These are phyloP conservation scores for Volutella citrinella DNA, from an alignment of 2,329 filamentous ascomycete species.

Conservation along the genomic window DNA sequence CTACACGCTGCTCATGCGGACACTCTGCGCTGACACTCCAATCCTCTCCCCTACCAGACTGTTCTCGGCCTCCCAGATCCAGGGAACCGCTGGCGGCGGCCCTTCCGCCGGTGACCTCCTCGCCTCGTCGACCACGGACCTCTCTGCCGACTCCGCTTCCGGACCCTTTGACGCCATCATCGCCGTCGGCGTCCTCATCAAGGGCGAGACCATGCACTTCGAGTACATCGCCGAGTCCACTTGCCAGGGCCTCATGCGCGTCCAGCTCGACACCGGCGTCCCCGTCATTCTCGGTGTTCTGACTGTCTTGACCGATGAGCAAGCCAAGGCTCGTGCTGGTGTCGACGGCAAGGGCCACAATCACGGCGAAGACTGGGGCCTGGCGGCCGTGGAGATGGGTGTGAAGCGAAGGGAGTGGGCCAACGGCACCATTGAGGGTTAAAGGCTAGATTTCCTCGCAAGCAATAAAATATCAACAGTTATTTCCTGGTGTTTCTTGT, in stretches of 20 bases:
- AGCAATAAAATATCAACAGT: too few relatives aligned
- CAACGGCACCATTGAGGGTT: slow-evolving; percentile 59
- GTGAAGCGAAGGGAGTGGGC: slow-evolving; percentile 84
- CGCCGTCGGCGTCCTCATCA: slow-evolving; percentile 93
- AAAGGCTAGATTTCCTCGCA: too few relatives aligned
- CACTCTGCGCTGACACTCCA: slow-evolving; percentile 13
- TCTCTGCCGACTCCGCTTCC: slow-evolving; percentile 43
- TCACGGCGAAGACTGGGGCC: slow-evolving; percentile 95
- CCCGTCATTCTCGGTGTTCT: slow-evolving; percentile 91
- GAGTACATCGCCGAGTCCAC: slow-evolving; percentile 96
- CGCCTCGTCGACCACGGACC: slow-evolving; percentile 64
- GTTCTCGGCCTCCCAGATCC: slow-evolving; percentile 82
- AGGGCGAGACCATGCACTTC: slow-evolving; percentile 99
- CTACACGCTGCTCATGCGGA: not conserved
- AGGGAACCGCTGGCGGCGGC: slow-evolving; percentile 62
- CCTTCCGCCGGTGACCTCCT: slow-evolving; percentile 75
- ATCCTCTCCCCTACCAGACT: slow-evolving; percentile 49
- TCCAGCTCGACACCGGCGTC: slow-evolving; percentile 84
- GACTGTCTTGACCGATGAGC: slow-evolving; percentile 84
- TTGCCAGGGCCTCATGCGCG: slow-evolving; percentile 87
- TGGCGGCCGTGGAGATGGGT: slow-evolving; percentile 90
- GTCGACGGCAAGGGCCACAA: slow-evolving; percentile 70
- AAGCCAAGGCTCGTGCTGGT: slow-evolving; percentile 82
- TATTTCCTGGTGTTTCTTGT: slow-evolving; percentile 1
- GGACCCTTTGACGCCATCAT: slow-evolving; percentile 89